Conservation (phyloP, 1,139 yeast genomes). For the Scheffersomyces lignicola region DNA sequence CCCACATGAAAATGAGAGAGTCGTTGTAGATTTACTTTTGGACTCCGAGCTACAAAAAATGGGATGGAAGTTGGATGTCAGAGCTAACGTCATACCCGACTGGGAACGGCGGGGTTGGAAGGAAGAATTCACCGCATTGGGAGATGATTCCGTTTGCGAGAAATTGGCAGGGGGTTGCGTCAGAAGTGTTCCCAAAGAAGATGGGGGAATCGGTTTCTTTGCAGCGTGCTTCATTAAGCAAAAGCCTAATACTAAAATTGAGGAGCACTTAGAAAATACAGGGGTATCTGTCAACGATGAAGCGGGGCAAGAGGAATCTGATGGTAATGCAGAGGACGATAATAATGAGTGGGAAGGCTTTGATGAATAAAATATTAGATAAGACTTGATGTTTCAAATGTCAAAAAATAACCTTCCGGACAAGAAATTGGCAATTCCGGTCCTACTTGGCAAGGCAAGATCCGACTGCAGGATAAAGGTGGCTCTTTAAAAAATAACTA, state of each 20-base stretch:
- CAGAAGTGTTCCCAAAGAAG: constrained; percentile 78
- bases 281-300: too few relatives aligned
- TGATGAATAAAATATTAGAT: too few relatives aligned
- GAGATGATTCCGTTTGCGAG: constrained; percentile 43
- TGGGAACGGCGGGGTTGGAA: constrained; percentile 87
- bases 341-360: constrained; percentile 20
- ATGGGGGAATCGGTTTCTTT: constrained; percentile 97
- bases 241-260: too few relatives aligned
- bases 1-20: constrained; percentile 90
- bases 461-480: too few relatives aligned
- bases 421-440: too few relatives aligned
- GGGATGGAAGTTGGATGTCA: constrained; percentile 76
- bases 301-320: constrained; percentile 7
- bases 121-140: constrained; percentile 58
- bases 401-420: too few relatives aligned
- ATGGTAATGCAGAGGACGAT: constrained; percentile 4
- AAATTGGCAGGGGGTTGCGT: constrained; percentile 82
- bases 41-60: constrained; percentile 57
- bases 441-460: too few relatives aligned
- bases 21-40: constrained; percentile 71
- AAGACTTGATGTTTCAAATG: too few relatives aligned
- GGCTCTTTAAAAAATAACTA: too few relatives aligned
- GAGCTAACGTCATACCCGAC: constrained; percentile 65
- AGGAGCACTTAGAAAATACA: too few relatives aligned
- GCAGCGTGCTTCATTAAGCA: constrained; percentile 78